A percentile compares a stretch with the other conserved stretches of the same genome.
phyloP scores from a whole-genome alignment of 768 basidiomycete species.

The Lanmaoa rubissima region DNA sequence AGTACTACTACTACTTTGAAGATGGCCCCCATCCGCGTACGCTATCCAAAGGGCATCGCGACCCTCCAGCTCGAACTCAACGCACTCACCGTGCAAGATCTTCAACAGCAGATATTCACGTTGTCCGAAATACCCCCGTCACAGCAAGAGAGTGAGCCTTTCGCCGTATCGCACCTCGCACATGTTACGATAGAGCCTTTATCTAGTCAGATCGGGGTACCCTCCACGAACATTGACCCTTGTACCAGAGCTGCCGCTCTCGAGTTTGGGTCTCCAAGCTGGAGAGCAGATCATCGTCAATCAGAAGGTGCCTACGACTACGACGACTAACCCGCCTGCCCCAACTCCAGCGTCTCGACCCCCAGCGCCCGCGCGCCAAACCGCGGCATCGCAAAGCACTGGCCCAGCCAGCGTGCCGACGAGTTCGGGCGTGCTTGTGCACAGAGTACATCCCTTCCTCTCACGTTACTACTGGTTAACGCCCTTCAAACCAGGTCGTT shows the following conservation, averaged over 20 bases:
- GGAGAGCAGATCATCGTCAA: slow-evolving; percentile 90
- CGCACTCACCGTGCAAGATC: slow-evolving; percentile 64
- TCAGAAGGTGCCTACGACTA: slow-evolving; percentile 29
- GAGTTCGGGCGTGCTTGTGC: slow-evolving; percentile 67
- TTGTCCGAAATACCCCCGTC: slow-evolving; percentile 69
- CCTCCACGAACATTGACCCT: slow-evolving; percentile 74
- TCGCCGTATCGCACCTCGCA: not conserved
- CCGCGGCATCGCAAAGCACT: slow-evolving; percentile 13
- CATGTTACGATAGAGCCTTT: not conserved
- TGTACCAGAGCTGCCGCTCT: slow-evolving; percentile 69
- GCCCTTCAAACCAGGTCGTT: slow-evolving; percentile 53
- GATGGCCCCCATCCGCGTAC: slow-evolving; percentile 75
- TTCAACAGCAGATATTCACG: slow-evolving; percentile 69
- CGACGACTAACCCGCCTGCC: slow-evolving; percentile 3
- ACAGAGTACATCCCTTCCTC: slow-evolving; percentile 46
- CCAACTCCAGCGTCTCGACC: slow-evolving; percentile 15
- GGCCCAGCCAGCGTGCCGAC: slow-evolving; percentile 60
- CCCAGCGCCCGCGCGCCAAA: slow-evolving; percentile 12
- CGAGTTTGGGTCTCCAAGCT: slow-evolving; percentile 68
- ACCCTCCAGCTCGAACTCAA: slow-evolving; percentile 72
- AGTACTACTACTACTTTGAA: not conserved
- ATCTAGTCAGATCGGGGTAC: slow-evolving; percentile 77
- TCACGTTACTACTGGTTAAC: slow-evolving; percentile 7
- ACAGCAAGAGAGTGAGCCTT: slow-evolving; percentile 70
- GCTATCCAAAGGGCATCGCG: slow-evolving; percentile 81